These are phyloP conservation scores for Hypomontagnella monticulosa DNA, from an alignment of 495 filamentous ascomycete genomes.

Conservation along the genomic window DNA sequence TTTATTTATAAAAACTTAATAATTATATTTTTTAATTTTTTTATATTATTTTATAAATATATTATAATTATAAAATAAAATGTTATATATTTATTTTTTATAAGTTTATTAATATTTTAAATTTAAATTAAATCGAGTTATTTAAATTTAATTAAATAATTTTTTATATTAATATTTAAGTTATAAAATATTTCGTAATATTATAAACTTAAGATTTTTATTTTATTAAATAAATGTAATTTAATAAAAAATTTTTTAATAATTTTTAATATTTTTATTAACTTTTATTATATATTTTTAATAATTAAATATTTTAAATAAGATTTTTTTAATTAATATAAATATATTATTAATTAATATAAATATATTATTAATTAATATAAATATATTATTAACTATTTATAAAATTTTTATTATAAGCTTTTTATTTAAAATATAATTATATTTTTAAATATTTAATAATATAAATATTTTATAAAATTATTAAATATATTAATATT, in stretches of 20 bases:
- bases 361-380: not conserved
- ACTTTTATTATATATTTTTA: not conserved
- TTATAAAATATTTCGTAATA: too few species aligned
- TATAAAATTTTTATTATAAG: not conserved
- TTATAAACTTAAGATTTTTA: not conserved
- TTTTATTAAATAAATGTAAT: too few species aligned
- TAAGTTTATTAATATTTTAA: not conserved
- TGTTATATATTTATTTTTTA: too few species aligned
- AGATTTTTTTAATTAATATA: not conserved
- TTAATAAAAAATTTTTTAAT: too few species aligned
- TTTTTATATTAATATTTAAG: too few species aligned
- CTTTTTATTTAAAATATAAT: not conserved
- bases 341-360: not conserved
- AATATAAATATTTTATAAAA: too few species aligned
- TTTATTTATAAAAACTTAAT: not conserved
- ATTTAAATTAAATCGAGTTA: slow-evolving; percentile 12
- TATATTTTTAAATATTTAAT: not conserved
- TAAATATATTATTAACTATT: not conserved
- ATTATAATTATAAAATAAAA: too few species aligned
- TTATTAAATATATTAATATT: not conserved
- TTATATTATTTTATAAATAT: too few species aligned
- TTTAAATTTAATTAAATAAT: not conserved
- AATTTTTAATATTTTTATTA: not conserved
- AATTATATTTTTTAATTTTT: too few species aligned
- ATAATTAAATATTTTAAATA: not conserved